Evolutionary conservation across 176 grass and related monocot species (phyloP).

Genomic region (Oryza glumipatula): DNA sequence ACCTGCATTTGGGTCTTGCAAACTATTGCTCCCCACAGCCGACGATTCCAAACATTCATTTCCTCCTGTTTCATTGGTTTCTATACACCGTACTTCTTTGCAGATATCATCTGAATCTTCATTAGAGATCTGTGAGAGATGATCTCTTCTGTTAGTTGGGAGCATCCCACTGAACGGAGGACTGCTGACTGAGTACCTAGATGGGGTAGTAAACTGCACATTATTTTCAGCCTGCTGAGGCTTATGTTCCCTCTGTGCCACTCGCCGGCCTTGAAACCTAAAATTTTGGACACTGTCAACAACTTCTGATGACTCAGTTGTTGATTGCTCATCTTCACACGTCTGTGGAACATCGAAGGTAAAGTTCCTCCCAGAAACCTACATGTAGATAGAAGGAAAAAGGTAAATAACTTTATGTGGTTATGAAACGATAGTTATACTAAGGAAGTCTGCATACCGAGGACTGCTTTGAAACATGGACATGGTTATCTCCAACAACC

Average conservation of each 20-base stretch:
- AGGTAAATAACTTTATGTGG: neutral
- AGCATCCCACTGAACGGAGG: constrained; percentile 57
- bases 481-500: constrained; percentile 70
- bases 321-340: constrained; percentile 60
- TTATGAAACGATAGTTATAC: neutral
- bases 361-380: constrained; percentile 67
- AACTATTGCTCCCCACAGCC: constrained; percentile 51
- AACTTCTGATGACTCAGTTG: constrained; percentile 58
- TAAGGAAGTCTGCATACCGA: constrained; percentile 49
- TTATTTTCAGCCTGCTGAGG: constrained; percentile 43
- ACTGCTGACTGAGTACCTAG: constrained; percentile 53
- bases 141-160: constrained; percentile 44
- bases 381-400: constrained; percentile 36
- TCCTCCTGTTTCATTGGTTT: constrained; percentile 55
- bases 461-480: constrained; percentile 45
- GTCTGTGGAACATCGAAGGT: constrained; percentile 63
- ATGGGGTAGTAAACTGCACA: constrained; percentile 20
- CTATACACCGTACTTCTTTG: constrained; percentile 90
- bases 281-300: constrained; percentile 43
- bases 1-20: constrained; percentile 38
- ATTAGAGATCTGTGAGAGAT: constrained; percentile 41
- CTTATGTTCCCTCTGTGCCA: constrained; percentile 36
- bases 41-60: constrained; percentile 43
- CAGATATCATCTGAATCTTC: constrained; percentile 82
- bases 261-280: constrained; percentile 34